These are phyloP conservation scores for Spatholobus suberectus DNA, from an alignment of 306 rosid species.

Conservation along the genomic window DNA sequence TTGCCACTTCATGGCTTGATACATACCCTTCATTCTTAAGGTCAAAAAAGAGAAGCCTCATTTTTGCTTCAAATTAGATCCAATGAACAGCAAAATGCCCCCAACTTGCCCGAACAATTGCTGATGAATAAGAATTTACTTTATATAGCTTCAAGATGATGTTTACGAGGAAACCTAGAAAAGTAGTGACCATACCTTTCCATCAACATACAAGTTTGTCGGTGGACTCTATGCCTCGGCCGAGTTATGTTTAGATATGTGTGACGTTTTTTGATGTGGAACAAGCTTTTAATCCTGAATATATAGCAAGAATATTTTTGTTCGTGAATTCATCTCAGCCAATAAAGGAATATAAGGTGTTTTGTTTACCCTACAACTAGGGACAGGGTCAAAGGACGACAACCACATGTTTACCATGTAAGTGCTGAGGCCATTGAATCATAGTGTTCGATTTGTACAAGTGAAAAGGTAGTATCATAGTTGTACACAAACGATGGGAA, in stretches of 20 bases:
- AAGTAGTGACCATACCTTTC: constrained; percentile 19
- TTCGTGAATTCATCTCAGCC: neutral
- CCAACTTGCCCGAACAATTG: constrained; percentile 37
- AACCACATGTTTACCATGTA: neutral
- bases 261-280: neutral
- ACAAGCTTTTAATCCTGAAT: neutral
- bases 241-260: neutral
- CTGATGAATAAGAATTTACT: constrained; percentile 22
- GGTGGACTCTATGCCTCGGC: constrained; percentile 11
- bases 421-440: neutral
- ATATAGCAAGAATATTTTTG: neutral
- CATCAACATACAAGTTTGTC: constrained; percentile 19
- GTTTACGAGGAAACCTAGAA: constrained; percentile 32
- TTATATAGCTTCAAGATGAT: constrained; percentile 34
- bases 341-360: constrained; percentile 5
- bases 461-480: constrained; percentile 21
- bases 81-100: neutral
- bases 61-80: constrained; percentile 17
- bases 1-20: constrained; percentile 26
- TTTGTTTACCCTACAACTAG: neutral
- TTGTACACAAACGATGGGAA: neutral
- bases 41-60: neutral
- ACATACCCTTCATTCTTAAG: neutral
- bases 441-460: constrained; percentile 21
- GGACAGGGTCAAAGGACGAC: neutral